These are phyloP conservation scores for Fusarium sp. DNA, from an alignment of 2,329 filamentous ascomycete species.

Conservation along the genomic window DNA sequence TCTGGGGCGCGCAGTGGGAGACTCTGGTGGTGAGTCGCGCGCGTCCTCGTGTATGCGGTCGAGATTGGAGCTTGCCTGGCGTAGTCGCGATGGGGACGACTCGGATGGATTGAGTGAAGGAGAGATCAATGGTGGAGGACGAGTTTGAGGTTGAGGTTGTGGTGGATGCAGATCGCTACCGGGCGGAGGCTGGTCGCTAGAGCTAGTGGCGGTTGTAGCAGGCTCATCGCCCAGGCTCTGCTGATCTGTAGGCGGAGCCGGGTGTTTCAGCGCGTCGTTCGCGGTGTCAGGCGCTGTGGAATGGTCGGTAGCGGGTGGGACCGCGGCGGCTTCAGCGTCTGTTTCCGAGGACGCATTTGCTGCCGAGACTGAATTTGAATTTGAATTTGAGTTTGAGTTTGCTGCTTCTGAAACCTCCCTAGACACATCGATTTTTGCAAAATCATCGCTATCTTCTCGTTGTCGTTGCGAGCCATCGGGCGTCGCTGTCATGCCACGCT, in stretches of 20 bases:
- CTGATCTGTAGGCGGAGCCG: slow-evolving; percentile 40
- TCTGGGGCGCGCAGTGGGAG: slow-evolving; percentile 32
- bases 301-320: slow-evolving; percentile 43
- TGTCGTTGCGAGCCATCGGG: slow-evolving; percentile 34
- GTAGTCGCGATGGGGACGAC: slow-evolving; percentile 41
- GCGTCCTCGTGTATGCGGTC: slow-evolving; percentile 48
- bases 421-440: slow-evolving; percentile 25
- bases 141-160: slow-evolving; percentile 41
- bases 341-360: slow-evolving; percentile 33
- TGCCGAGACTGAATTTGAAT: slow-evolving; percentile 27
- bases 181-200: slow-evolving; percentile 44
- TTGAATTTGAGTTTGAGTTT: slow-evolving; percentile 25
- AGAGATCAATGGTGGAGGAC: slow-evolving; percentile 41
- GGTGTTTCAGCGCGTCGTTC: slow-evolving; percentile 43
- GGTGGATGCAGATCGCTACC: slow-evolving; percentile 45
- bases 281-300: slow-evolving; percentile 30
- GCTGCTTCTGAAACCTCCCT: slow-evolving; percentile 29
- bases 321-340: slow-evolving; percentile 33
- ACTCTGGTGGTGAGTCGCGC: slow-evolving; percentile 27
- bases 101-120: slow-evolving; percentile 39
- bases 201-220: slow-evolving; percentile 45
- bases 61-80: slow-evolving; percentile 46
- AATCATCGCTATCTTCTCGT: slow-evolving; percentile 25
- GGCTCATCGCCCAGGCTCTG: slow-evolving; percentile 44
- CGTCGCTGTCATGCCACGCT: slow-evolving; percentile 36